These are phyloP conservation scores for Orbilia javanica DNA, from an alignment of 2,329 filamentous ascomycete genomes.

Conservation along the genomic window DNA sequence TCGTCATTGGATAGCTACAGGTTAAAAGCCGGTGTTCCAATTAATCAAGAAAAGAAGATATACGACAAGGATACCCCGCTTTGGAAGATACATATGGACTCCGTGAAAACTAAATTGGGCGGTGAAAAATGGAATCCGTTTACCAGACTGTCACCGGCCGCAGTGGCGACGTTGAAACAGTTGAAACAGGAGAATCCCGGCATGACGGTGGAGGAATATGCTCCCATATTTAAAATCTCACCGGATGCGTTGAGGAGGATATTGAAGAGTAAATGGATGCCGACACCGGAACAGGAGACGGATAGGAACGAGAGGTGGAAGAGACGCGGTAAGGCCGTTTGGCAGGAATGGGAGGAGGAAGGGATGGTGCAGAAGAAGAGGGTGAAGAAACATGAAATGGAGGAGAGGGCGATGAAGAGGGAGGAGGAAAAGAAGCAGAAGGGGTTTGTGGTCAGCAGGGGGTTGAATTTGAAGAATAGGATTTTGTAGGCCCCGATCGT, in stretches of 20 bases:
- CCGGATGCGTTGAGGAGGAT: slow-evolving; percentile 89
- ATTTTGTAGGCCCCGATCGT: slow-evolving; percentile 34
- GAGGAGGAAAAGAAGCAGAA: slow-evolving; percentile 25
- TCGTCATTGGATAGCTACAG: background rate
- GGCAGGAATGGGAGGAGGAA: slow-evolving; percentile 64
- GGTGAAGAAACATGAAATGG: slow-evolving; percentile 27
- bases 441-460: slow-evolving; percentile 37
- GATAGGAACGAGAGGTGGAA: slow-evolving; percentile 74
- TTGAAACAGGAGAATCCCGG: slow-evolving; percentile 82
- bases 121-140: slow-evolving; percentile 81
- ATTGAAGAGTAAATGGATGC: slow-evolving; percentile 81
- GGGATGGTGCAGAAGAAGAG: slow-evolving; percentile 50
- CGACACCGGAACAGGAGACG: slow-evolving; percentile 71
- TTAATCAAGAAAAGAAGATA: background rate
- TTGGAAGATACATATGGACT: slow-evolving; percentile 38
- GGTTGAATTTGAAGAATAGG: slow-evolving; percentile 56
- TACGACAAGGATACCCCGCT: slow-evolving; percentile 16
- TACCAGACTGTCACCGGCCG: slow-evolving; percentile 91
- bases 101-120: slow-evolving; percentile 77
- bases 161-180: slow-evolving; percentile 87
- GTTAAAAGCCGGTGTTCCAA: background rate
- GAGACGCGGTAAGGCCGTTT: slow-evolving; percentile 72
- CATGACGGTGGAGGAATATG: slow-evolving; percentile 78
- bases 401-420: background rate
- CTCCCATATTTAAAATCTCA: slow-evolving; percentile 85